Conservation (phyloP, 2,329 filamentous ascomycete genomes). For the Seiridium cupressi region DNA sequence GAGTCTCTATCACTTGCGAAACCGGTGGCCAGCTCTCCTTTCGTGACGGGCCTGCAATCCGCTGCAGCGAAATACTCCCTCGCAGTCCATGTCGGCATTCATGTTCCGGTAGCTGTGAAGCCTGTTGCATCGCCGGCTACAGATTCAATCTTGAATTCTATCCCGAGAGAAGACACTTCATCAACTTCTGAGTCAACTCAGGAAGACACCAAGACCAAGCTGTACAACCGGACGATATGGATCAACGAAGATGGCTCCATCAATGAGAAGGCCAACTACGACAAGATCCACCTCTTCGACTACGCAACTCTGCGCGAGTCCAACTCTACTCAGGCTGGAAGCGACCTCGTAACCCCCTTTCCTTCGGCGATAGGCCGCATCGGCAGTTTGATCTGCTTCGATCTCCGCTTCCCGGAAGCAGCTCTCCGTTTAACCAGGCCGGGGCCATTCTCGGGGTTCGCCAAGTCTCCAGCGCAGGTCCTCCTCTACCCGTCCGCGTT, state of each 20-base stretch:
- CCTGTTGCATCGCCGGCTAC: slow-evolving; percentile 16
- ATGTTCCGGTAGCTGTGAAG: slow-evolving; percentile 61
- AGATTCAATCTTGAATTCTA: slow-evolving; percentile 5
- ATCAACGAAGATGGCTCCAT: slow-evolving; percentile 44
- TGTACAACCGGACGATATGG: slow-evolving; percentile 54
- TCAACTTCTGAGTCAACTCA: not conserved
- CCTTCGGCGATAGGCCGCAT: slow-evolving; percentile 71
- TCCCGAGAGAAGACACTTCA: not conserved
- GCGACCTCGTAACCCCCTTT: slow-evolving; percentile 65
- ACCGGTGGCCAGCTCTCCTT: slow-evolving; percentile 64
- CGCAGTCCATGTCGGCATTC: slow-evolving; percentile 83
- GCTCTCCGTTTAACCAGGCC: slow-evolving; percentile 61
- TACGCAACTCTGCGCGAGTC: slow-evolving; percentile 50
- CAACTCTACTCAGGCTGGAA: slow-evolving; percentile 66
- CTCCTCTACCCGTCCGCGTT: slow-evolving; percentile 89
- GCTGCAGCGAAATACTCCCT: slow-evolving; percentile 64
- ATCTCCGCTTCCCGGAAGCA: slow-evolving; percentile 80
- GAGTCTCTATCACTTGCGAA: slow-evolving; percentile 71
- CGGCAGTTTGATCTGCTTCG: slow-evolving; percentile 85
- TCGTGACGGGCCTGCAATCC: slow-evolving; percentile 72
- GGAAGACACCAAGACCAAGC: slow-evolving; percentile 25
- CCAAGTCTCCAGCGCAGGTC: slow-evolving; percentile 58
- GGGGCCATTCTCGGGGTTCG: slow-evolving; percentile 11
- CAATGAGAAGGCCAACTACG: slow-evolving; percentile 54
- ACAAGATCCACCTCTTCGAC: slow-evolving; percentile 92